Evolutionary conservation across 2,329 filamentous ascomycete genomes (phyloP), one percentile per base, ranked within the genome.

Genomic region (Torrubiellomyces zombiae): DNA sequence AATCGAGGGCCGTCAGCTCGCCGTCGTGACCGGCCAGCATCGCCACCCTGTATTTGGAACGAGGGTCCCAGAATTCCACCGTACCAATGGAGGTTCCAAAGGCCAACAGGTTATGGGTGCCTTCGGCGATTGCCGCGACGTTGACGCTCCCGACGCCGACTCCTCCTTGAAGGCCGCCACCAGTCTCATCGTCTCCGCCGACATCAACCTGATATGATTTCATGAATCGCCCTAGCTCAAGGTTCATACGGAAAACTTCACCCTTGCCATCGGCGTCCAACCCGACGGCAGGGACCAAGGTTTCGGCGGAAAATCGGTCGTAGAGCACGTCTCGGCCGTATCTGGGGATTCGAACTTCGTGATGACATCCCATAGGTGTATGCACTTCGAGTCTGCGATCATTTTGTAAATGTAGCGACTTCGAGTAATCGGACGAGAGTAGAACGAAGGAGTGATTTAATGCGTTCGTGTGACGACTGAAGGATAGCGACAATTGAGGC

Each of bases 51-150:
- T 75, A 76, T 44, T 82, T 76, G 16, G 79, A 83, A 31, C 89
- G 68, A 1, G 85, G 68, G 45, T 98, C 89, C 81, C 85, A 98
- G 43, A 95, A 86, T 46, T 98, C 89, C 14, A 95, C 81, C 1
- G 86, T 93, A n/a, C 89, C 86, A 28, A 89, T 58, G 3, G 82
- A 85, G 1, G 89, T 98, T 26, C 91, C 89, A 40, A 98, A 98
- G 1, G 86, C 85, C 17, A 85, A 63, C 4, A 98, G 60, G 28
- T 89, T 89, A 48, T 98, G 89, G 23, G 79, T 85, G 20, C 75
- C 67, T 45, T 94, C 81, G 3, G 89, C 89, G 31, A 93, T 70
- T 3, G 85, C 76, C 9, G 73, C 86, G 6, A 75, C 75, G 44
- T 95, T 94, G 26, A 95, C 83, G 25, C 77, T 75, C 9, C 85